These are phyloP conservation scores for Xerocomus minutiporus DNA, from an alignment of 1,284 basidiomycete species.

Conservation along the genomic window DNA sequence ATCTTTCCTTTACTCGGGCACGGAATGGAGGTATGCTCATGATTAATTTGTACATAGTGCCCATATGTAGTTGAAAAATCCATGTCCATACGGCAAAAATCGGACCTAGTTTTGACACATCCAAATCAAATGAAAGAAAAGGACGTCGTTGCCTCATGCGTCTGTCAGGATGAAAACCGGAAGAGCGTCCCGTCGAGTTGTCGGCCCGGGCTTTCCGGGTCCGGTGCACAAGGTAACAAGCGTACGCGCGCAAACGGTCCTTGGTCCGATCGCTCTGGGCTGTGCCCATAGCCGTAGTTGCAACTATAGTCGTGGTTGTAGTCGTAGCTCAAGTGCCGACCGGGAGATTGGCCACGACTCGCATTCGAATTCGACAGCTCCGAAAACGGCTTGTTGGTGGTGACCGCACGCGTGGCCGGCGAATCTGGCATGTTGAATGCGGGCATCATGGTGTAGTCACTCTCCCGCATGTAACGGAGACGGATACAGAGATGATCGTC, in stretches of 20 bases:
- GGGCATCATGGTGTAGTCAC: neutral
- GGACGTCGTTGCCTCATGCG: neutral
- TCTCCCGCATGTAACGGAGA: neutral
- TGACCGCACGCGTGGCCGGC: neutral
- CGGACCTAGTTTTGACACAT: neutral
- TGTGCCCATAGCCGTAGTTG: neutral
- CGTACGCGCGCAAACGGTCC: neutral
- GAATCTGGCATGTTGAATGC: neutral
- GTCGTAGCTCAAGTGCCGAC: neutral
- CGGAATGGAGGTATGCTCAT: constrained; percentile 24
- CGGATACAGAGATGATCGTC: neutral
- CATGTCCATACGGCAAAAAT: neutral
- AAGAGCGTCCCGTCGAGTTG: neutral
- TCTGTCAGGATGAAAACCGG: neutral
- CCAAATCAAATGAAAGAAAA: too few species aligned
- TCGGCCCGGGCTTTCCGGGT: neutral
- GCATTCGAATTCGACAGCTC: neutral
- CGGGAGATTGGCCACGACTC: too few species aligned
- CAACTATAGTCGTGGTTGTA: neutral
- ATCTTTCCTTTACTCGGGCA: constrained; percentile 14
- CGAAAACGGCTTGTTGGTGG: neutral
- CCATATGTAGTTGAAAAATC: neutral
- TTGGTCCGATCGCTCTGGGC: neutral
- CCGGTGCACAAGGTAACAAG: neutral
- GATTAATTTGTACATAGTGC: constrained; percentile 23